Conservation (phyloP, 2,329 filamentous ascomycete genomes). For the Monosporascus ibericus region DNA sequence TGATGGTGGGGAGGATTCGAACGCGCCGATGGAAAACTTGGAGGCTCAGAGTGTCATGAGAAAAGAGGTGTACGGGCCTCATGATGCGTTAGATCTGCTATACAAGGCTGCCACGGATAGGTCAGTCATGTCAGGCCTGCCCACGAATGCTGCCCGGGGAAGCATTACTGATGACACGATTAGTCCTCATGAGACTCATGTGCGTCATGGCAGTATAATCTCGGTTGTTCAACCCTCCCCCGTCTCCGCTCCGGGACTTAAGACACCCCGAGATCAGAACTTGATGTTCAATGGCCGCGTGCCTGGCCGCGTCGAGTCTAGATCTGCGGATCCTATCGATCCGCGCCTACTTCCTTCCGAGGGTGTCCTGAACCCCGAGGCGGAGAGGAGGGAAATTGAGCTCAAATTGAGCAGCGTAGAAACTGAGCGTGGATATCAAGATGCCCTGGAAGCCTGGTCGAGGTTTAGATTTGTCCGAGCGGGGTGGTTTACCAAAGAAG, state of each 20-base stretch:
- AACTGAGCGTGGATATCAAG: slow-evolving; percentile 51
- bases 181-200: slow-evolving; percentile 23
- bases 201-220: slow-evolving; percentile 17
- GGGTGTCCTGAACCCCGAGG: slow-evolving; percentile 21
- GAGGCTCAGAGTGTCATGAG: slow-evolving; percentile 61
- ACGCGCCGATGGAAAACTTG: slow-evolving; percentile 57
- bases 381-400: slow-evolving; percentile 38
- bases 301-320: slow-evolving; percentile 15
- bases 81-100: slow-evolving; percentile 85
- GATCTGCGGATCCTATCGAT: slow-evolving; percentile 26
- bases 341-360: slow-evolving; percentile 21
- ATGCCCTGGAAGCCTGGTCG: slow-evolving; percentile 82
- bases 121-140: slow-evolving; percentile 28
- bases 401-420: slow-evolving; percentile 20
- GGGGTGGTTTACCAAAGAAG: slow-evolving; percentile 91
- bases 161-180: slow-evolving; percentile 14
- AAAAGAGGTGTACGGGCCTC: slow-evolving; percentile 76
- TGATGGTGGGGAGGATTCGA: slow-evolving; percentile 44
- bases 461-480: slow-evolving; percentile 91
- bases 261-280: slow-evolving; percentile 14
- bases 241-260: slow-evolving; percentile 14
- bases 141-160: not conserved
- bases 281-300: slow-evolving; percentile 16
- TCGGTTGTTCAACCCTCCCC: slow-evolving; percentile 20
- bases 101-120: slow-evolving; percentile 76